Evolutionary conservation across 2,329 filamentous ascomycete species (phyloP), one percentile per base, ranked within the genome.

Genomic region (Colletotrichum siamense): DNA sequence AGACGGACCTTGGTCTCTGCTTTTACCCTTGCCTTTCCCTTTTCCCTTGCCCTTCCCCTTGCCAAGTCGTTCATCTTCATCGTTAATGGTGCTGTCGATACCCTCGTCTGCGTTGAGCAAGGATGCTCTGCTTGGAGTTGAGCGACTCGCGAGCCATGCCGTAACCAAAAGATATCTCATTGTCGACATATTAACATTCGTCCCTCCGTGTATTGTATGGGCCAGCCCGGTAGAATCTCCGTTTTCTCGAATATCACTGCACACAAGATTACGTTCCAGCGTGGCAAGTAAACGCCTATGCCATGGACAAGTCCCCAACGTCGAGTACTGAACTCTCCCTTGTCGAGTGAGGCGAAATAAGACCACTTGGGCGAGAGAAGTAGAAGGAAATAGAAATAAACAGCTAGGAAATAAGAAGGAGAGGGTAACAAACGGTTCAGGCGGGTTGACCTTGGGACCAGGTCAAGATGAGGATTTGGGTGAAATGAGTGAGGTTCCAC

Each of bases 371-470:
- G 36, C 44, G 55, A 55, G 52, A 24, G 44, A 16, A 71, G 10
- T 36, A n/a, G 24, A 52, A 66, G 32, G 55, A 44, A 65, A 36
- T 5, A 49, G 44, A 24, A 64, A 30, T 22, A 52, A 39, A 55
- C 13, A 13, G 12, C 30, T 10, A 28, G 59, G 63, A 49, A 62
- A 44, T 15, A 44, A 63, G 28, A 69, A 30, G 61, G 39, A 62
- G 57, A 22, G 65, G 76, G 61, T 18, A 22, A 77, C 76, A 75
- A 77, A 73, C 73, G 69, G 52, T 77, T 65, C 36, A 39, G 10
- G 32, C 28, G 36, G 18, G 30, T 64, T 66, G 44, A 64, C 67
- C 63, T 63, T n/a, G 15, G 16, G 32, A 30, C 69, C 63, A 68
- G 63, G 39, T 57, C 69, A 73, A 49, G 22, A 59, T 15, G 16